Evolutionary conservation across 768 basidiomycete genomes (phyloP), one percentile per base, ranked within the genome.

Genomic region (Boletellus emodensis): DNA sequence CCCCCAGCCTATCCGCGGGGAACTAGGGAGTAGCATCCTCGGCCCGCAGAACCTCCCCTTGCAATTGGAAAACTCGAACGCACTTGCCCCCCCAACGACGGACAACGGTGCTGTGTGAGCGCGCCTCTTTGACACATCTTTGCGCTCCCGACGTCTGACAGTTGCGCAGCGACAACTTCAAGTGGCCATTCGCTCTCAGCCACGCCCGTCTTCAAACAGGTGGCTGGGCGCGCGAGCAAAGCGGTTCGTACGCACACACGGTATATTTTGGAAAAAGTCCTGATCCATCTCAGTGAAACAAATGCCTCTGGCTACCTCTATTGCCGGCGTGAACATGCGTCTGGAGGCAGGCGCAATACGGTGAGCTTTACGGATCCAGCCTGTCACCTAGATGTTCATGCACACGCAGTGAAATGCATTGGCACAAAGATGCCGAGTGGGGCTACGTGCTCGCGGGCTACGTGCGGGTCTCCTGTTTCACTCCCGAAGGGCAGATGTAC

Each of bases 141-240:
- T 45, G 13, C n/a, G 28, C 40, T 26, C 17, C 36, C 53, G 9
- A 52, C 6, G 9, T 20, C 28, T 32, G 3, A 8, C 37, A 6
- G 6, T n/a, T 4, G 1, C 28, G 30, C 46, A 75, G 71, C 1
- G 45, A 52, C 0, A 84, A 83, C 55, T 73, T 73, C 53, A 85
- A 84, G 57, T 85, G 84, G 84, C 77, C 83, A 0, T 81, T 84
- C 59, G 70, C 76, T 42, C 61, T 82, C 18, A 83, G 82, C 52
- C 81, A 82, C 58, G 83, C 74, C 58, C 78, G 81, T 32, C 56
- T 85, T 7, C 75, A 77, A 46, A 71, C 73, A 4, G 84, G 83
- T n/a, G 84, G 84, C 2, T 85, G 83, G 82, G 78, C 83, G 26
- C 73, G 82, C 40, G 74, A 82, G 59, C 77, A 84, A 61, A 85